Evolutionary conservation across 1,139 yeast species (phyloP).

Genomic region (Suhomyces chickasaworum): DNA sequence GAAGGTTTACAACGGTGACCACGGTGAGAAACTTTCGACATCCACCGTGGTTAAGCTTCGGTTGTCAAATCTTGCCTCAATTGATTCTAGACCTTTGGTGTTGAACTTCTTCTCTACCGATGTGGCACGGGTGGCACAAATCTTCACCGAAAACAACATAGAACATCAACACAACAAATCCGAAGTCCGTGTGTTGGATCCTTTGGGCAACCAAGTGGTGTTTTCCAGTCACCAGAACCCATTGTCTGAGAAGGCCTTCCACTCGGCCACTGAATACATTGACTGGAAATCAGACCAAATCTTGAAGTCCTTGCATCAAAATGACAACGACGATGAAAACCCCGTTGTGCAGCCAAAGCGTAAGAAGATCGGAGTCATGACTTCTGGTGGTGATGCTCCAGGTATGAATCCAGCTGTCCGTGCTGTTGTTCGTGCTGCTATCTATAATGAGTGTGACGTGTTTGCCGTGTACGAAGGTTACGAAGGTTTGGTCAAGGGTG

Average conservation of each 20-base stretch:
- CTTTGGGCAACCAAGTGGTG: slow-evolving; percentile 54
- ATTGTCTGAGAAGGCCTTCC: slow-evolving; percentile 31
- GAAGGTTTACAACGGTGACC: slow-evolving; percentile 54
- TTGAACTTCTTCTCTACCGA: slow-evolving; percentile 57
- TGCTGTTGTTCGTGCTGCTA: slow-evolving; percentile 76
- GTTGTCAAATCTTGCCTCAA: slow-evolving; percentile 43
- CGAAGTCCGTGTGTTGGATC: slow-evolving; percentile 47
- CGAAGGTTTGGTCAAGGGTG: slow-evolving; percentile 74
- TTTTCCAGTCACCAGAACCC: slow-evolving; percentile 43
- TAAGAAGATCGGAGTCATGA: slow-evolving; percentile 77
- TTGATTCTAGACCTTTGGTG: slow-evolving; percentile 32
- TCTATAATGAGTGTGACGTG: slow-evolving; percentile 69
- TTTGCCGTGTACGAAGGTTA: slow-evolving; percentile 78
- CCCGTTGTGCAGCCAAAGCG: slow-evolving; percentile 10
- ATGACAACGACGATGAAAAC: slow-evolving; percentile 3
- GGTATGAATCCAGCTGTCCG: slow-evolving; percentile 86
- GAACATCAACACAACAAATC: slow-evolving; percentile 21
- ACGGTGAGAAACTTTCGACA: slow-evolving; percentile 30
- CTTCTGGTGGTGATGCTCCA: slow-evolving; percentile 86
- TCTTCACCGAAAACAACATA: slow-evolving; percentile 31
- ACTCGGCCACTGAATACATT: slow-evolving; percentile 34
- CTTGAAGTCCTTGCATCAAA: slow-evolving; percentile 20
- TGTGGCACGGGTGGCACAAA: slow-evolving; percentile 37
- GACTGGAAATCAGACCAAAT: slow-evolving; percentile 20
- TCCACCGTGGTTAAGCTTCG: slow-evolving; percentile 57